A percentile compares a stretch with the other conserved stretches of the same genome.
phyloP scores from a whole-genome alignment of 345 rosid species.

The Melaleuca quinquenervia region DNA sequence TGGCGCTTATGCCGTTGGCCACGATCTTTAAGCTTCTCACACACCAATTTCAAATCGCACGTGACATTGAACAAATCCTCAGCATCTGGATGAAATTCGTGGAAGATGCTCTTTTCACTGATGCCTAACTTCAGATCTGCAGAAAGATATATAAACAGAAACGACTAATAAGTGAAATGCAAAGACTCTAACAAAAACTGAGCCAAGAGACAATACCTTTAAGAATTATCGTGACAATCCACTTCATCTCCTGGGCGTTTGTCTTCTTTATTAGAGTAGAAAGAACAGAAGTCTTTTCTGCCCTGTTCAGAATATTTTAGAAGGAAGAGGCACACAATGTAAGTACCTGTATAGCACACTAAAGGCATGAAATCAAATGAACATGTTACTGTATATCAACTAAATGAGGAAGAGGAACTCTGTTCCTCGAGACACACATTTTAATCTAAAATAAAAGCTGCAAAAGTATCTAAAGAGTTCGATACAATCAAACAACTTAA shows the following conservation, averaged over 20 bases:
- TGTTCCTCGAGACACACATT: background rate
- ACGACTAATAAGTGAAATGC: background rate
- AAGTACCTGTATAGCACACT: background rate
- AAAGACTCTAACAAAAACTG: background rate
- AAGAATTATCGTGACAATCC: constrained; percentile 86
- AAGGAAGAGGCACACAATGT: background rate
- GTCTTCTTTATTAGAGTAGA: constrained; percentile 81
- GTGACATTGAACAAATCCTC: constrained; percentile 96
- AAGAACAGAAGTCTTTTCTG: constrained; percentile 53
- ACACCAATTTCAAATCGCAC: constrained; percentile 88
- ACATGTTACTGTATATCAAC: background rate
- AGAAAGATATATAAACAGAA: background rate
- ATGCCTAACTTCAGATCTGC: constrained; percentile 90
- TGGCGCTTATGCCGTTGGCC: constrained; percentile 86
- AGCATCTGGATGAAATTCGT: constrained; percentile 96
- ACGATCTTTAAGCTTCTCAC: constrained; percentile 74
- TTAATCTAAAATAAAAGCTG: background rate
- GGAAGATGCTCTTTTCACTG: constrained; percentile 88
- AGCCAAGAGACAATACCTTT: constrained; percentile 36
- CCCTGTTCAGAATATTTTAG: constrained; percentile 21
- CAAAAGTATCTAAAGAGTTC: background rate
- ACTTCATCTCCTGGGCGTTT: constrained; percentile 94
- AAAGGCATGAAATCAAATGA: background rate
- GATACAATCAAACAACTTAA: background rate
- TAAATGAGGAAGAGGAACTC: background rate